Evolutionary conservation across 352 stramenopile species (phyloP).

Genomic region (Aphanomyces stellatus): DNA sequence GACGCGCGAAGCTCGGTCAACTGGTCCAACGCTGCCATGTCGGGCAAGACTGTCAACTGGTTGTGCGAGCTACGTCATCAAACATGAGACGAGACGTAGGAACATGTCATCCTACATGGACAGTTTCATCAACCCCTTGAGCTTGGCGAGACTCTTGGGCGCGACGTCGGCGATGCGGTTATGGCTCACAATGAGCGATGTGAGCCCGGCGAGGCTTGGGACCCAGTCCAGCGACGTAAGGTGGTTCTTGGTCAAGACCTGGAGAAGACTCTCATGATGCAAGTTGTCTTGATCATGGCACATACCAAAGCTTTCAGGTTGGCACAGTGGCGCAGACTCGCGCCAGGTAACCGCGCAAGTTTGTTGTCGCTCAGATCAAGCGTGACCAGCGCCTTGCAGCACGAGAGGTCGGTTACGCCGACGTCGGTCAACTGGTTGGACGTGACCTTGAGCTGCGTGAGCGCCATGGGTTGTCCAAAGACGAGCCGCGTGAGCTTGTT

Average conservation of each 20-base stretch:
- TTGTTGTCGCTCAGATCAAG: constrained; percentile 81
- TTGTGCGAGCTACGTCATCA: constrained; percentile 53
- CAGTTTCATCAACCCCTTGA: constrained; percentile 74
- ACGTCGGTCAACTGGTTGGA: constrained; percentile 12
- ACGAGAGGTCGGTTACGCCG: constrained; percentile 30
- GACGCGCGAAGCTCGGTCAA: constrained; percentile 74
- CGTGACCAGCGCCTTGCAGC: constrained; percentile 40
- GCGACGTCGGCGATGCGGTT: constrained; percentile 68
- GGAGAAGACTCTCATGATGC: too few species aligned
- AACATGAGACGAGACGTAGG: neutral
- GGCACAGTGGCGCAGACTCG: constrained; percentile 56
- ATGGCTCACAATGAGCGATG: constrained; percentile 79
- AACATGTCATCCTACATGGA: constrained; percentile 44
- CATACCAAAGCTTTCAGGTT: constrained; percentile 56
- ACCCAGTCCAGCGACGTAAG: constrained; percentile 80
- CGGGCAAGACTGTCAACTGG: constrained; percentile 56
- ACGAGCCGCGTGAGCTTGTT: constrained; percentile 19
- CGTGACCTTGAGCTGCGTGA: constrained; percentile 20
- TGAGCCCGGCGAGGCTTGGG: constrained; percentile 63
- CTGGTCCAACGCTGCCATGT: constrained; percentile 49
- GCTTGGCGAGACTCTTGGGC: constrained; percentile 45
- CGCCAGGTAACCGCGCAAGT: constrained; percentile 58
- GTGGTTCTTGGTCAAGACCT: constrained; percentile 73
- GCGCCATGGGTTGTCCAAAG: constrained; percentile 4
- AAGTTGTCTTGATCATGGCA: neutral